Evolutionary conservation across 768 basidiomycete genomes (phyloP), one percentile per base, ranked within the genome.

Genomic region (Polyporus arcularius): DNA sequence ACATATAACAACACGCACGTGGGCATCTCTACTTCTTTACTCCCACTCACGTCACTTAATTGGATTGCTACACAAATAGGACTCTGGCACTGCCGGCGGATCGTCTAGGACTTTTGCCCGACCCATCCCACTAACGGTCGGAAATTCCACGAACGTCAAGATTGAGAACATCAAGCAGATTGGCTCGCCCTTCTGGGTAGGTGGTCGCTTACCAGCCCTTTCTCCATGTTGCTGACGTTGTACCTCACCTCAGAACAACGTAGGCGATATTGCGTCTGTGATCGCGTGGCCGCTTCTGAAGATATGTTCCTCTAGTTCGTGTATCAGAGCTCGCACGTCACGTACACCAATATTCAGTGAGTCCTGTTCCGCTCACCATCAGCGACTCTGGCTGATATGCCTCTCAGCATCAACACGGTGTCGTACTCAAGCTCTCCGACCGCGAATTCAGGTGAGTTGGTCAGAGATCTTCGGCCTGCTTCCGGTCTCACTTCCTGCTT

Each of bases 71-170:
- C 8, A 21, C 9, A 26, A 14, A 18, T 47, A 75, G 75, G 73
- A 72, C 58, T 57, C 73, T 18, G 79, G 77, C 38, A 77, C 74
- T 0, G 78, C 77, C 0, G 78, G 77, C 1, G 79, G 78, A 43
- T 79, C 77, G 32, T 80, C 79, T 18, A 71, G 67, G 6, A 68
- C 72, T 4, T 79, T 81, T 64, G 78, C 78, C 1, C 72, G 81
- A 21, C 80, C 80, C 2, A 67, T 81, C 43, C 78, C 79, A 8
- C 70, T 82, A 18, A 78, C 77, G 18, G 70, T 83, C 15, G 78
- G 75, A 21, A 77, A 80, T 46, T 73, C 78, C 18, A 73, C 73
- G 9, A 73, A 77, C 42, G 75, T 81, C 50, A 64, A 75, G n/a
- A 63, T 80, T 15, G 72, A 78, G 53, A 66, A 79, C 61, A 68